Percentiles rank a stretch among this genome's conserved stretches.
These are phyloP conservation scores for Boletus speciosus DNA, from an alignment of 768 basidiomycete genomes.

Conservation along the genomic window DNA sequence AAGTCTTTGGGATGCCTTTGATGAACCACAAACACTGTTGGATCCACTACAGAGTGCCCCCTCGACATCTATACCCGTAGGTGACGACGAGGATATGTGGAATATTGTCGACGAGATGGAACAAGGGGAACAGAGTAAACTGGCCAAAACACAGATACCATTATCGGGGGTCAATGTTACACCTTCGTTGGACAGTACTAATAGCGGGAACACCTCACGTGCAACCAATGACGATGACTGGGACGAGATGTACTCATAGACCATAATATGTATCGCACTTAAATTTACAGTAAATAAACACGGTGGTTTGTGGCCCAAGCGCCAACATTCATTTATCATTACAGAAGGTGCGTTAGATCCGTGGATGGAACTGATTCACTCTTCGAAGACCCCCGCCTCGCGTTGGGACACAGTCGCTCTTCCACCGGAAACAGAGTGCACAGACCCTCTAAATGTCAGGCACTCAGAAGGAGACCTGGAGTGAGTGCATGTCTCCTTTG, in stretches of 20 bases:
- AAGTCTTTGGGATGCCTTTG: conserved; percentile 34
- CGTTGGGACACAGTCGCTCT: not conserved
- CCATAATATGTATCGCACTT: not conserved
- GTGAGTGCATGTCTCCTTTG: conserved; percentile 39
- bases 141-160: conserved; percentile 15
- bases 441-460: conserved; percentile 68
- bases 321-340: conserved; percentile 34
- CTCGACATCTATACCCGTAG: conserved; percentile 2
- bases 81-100: conserved; percentile 72
- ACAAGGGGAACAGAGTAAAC: conserved; percentile 14
- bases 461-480: conserved; percentile 44
- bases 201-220: conserved; percentile 11
- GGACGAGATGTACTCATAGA: conserved; percentile 63
- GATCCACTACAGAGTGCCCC: conserved; percentile 5
- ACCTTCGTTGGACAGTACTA: conserved; percentile 9
- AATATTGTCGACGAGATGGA: conserved; percentile 60
- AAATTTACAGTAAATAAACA: not conserved
- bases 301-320: too few species aligned
- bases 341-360: conserved; percentile 69
- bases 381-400: conserved; percentile 30
- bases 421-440: not conserved
- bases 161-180: conserved; percentile 22
- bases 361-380: conserved; percentile 43
- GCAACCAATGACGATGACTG: conserved; percentile 49
- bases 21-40: conserved; percentile 4